phyloP scores from a whole-genome alignment of 2,329 filamentous ascomycete genomes.

The Zopfia rhizophila region DNA sequence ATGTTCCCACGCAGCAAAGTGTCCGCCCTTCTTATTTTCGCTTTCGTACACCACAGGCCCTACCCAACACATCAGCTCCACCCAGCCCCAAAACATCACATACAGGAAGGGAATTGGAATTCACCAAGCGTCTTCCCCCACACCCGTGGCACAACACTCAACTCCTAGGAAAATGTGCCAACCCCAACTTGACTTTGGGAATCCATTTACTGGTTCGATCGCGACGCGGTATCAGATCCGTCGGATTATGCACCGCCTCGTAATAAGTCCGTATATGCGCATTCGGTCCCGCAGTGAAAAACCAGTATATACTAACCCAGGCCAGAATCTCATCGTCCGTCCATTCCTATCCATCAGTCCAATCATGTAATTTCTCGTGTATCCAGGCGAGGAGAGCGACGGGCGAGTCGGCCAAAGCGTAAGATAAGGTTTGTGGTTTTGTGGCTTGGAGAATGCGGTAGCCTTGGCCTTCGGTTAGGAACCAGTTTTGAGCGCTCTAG shows the following conservation, averaged over 20 bases:
- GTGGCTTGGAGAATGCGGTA: slow-evolving; percentile 72
- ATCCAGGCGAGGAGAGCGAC: slow-evolving; percentile 80
- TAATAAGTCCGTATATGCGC: slow-evolving; percentile 79
- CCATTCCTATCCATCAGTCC: slow-evolving; percentile 78
- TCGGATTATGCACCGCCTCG: slow-evolving; percentile 63
- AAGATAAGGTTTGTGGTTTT: slow-evolving; percentile 77
- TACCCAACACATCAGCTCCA: slow-evolving; percentile 28
- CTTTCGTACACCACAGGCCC: slow-evolving; percentile 66
- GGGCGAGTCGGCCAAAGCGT: slow-evolving; percentile 75
- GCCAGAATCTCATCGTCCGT: slow-evolving; percentile 79
- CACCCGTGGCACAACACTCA: slow-evolving; percentile 63
- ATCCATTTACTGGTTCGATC: slow-evolving; percentile 56
- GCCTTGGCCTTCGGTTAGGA: slow-evolving; percentile 64
- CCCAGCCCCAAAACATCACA: not conserved
- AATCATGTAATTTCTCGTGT: slow-evolving; percentile 82
- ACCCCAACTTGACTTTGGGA: slow-evolving; percentile 60
- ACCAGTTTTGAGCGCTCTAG: slow-evolving; percentile 67
- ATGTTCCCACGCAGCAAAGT: slow-evolving; percentile 70
- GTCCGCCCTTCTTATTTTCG: slow-evolving; percentile 63
- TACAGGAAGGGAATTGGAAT: slow-evolving; percentile 7
- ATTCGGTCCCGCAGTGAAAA: slow-evolving; percentile 74
- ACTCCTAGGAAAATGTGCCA: slow-evolving; percentile 69
- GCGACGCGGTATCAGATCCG: slow-evolving; percentile 35
- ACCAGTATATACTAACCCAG: slow-evolving; percentile 79
- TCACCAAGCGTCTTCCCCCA: slow-evolving; percentile 68